Evolutionary conservation across 192 early-diverging fungal genomes (phyloP).

Genomic region (Coemansia sp.): DNA sequence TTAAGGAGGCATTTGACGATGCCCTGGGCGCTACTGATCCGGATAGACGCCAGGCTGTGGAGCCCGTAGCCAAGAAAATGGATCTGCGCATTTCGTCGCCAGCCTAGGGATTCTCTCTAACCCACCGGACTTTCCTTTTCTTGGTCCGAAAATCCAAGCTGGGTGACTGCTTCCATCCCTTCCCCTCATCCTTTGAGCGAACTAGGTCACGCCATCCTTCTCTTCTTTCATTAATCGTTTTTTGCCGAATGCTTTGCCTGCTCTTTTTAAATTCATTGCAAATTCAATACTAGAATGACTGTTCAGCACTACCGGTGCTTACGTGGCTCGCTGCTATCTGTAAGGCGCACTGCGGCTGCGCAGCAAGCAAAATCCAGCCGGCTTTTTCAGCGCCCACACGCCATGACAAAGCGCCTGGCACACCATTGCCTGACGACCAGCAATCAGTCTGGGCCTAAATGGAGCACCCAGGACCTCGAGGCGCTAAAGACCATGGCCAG

Average conservation of each 20-base stretch:
- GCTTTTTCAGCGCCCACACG: not conserved
- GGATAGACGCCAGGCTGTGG: not conserved
- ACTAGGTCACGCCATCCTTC: not conserved
- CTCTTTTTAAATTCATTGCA: not conserved
- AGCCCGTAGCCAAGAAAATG: constrained; percentile 23
- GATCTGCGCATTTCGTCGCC: constrained; percentile 50
- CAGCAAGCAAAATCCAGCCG: not conserved
- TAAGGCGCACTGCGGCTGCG: not conserved
- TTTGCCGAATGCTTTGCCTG: not conserved
- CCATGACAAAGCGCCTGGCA: not conserved
- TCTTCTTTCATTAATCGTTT: not conserved
- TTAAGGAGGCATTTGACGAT: constrained; percentile 29
- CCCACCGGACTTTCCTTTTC: not conserved
- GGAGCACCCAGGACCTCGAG: constrained; percentile 21
- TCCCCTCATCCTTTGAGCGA: not conserved
- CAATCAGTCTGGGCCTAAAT: not conserved
- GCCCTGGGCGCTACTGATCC: constrained; percentile 5
- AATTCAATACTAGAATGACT: not conserved
- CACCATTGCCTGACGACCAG: not conserved
- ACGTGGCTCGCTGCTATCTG: not conserved
- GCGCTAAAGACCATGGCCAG: constrained; percentile 19
- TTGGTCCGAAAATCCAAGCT: constrained; percentile 5
- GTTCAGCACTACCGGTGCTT: not conserved
- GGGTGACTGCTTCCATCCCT: not conserved
- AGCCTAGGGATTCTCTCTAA: constrained; percentile 11